Evolutionary conservation across 2,329 filamentous ascomycete species (phyloP).

Genomic region (Diplodia scrobiculata): DNA sequence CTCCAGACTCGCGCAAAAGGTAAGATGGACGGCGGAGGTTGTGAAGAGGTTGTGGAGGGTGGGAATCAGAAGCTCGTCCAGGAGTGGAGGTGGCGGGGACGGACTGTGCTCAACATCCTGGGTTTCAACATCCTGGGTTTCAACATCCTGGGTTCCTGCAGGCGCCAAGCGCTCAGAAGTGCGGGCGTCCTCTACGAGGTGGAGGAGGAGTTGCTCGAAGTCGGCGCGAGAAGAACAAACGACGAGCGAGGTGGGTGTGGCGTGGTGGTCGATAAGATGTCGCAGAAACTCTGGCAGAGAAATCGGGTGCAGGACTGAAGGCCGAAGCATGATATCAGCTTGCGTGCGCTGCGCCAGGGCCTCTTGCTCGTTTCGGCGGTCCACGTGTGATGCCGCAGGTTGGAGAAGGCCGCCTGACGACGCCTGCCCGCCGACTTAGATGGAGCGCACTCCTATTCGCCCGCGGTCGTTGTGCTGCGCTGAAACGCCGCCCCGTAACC

Average conservation of each 20-base stretch:
- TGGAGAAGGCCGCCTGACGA: conserved; percentile 20
- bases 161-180: conserved; percentile 47
- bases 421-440: conserved; percentile 5
- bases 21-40: conserved; percentile 67
- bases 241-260: conserved; percentile 66
- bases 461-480: conserved; percentile 6
- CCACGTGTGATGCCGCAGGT: conserved; percentile 23
- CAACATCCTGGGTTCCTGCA: conserved; percentile 33
- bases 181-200: conserved; percentile 31
- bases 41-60: conserved; percentile 70
- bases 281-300: conserved; percentile 58
- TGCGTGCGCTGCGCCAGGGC: not conserved
- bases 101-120: not conserved
- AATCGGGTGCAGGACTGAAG: conserved; percentile 39
- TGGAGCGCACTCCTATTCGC: conserved; percentile 15
- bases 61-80: conserved; percentile 56
- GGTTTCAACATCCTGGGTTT: conserved; percentile 27
- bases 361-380: conserved; percentile 8
- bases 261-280: conserved; percentile 62
- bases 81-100: conserved; percentile 31
- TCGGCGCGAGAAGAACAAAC: conserved; percentile 66
- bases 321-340: conserved; percentile 7
- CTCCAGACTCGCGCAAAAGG: conserved; percentile 74
- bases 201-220: conserved; percentile 63
- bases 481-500: not conserved